Conservation (phyloP, 1,139 yeast genomes). For the Yamadazyma mexicana region DNA sequence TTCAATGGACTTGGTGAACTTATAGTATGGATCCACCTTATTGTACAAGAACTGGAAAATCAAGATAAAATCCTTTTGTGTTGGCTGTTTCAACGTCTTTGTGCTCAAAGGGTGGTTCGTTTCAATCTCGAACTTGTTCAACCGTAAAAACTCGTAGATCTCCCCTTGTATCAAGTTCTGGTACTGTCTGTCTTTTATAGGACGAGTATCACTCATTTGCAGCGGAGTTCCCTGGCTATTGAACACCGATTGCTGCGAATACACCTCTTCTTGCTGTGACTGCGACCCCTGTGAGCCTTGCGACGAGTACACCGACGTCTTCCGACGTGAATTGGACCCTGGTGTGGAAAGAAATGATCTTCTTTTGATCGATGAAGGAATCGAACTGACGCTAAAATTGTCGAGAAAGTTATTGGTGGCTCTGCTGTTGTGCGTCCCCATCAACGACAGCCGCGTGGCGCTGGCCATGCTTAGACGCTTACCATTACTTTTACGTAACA, state of each 20-base stretch:
- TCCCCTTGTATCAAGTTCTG: conserved; percentile 66
- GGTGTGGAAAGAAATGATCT: conserved; percentile 42
- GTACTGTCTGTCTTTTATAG: conserved; percentile 69
- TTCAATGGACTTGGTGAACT: conserved; percentile 68
- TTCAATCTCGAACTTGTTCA: conserved; percentile 69
- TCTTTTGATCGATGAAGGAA: conserved; percentile 23
- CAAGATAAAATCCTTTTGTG: conserved; percentile 80
- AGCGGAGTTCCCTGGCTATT: conserved; percentile 3
- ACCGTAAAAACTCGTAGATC: conserved; percentile 61
- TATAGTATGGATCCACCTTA: conserved; percentile 76
- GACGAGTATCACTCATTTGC: conserved; percentile 35
- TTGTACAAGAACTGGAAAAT: conserved; percentile 80
- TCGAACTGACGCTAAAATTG: conserved; percentile 6
- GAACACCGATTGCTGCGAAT: conserved; percentile 9
- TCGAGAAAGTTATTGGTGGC: conserved; percentile 4
- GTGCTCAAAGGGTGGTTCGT: conserved; percentile 68
- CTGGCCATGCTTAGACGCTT: conserved; percentile 37
- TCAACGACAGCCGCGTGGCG: conserved; percentile 34
- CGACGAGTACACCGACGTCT: conserved; percentile 20
- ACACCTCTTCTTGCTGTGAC: conserved; percentile 2
- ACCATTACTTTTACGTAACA: conserved; percentile 29
- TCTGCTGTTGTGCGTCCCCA: conserved; percentile 12
- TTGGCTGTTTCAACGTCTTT: conserved; percentile 71
- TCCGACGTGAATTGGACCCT: conserved; percentile 32
- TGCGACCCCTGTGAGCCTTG: conserved; percentile 4